Conservation (phyloP, 768 basidiomycete species). For the Kwoniella bestiolae region DNA sequence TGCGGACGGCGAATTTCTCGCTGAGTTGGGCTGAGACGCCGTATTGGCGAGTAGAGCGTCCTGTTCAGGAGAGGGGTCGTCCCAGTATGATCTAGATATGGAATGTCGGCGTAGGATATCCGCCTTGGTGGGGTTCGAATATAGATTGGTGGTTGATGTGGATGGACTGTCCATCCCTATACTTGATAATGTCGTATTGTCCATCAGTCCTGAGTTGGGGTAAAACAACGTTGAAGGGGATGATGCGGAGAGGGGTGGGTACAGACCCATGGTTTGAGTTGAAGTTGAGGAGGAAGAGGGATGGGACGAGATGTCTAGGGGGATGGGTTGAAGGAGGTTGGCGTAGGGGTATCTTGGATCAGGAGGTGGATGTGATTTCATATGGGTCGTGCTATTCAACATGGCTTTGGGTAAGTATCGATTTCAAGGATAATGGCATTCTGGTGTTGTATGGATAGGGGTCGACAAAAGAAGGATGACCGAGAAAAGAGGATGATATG, state of each 20-base stretch:
- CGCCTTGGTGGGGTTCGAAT: conserved; percentile 15
- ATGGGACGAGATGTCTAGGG: conserved; percentile 8
- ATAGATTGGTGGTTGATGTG: not conserved
- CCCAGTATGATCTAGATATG: conserved; percentile 21
- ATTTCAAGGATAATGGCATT: not conserved
- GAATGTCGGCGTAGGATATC: conserved; percentile 23
- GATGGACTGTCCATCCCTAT: not conserved
- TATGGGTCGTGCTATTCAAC: not conserved
- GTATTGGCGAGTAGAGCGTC: not conserved
- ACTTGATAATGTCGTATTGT: not conserved
- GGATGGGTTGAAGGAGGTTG: conserved; percentile 12
- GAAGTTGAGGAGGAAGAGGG: conserved; percentile 6
- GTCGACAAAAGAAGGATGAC: too few relatives aligned
- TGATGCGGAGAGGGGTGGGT: not conserved
- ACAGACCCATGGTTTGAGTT: not conserved
- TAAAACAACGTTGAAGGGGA: not conserved
- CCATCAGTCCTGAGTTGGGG: not conserved
- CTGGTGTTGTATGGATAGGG: too few relatives aligned
- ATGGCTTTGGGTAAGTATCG: not conserved
- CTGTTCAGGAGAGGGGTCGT: conserved; percentile 17
- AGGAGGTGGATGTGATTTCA: conserved; percentile 17
- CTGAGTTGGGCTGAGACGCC: conserved; percentile 5
- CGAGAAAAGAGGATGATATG: too few relatives aligned
- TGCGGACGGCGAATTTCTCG: conserved; percentile 3
- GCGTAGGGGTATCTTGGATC: conserved; percentile 28